phyloP scores from a whole-genome alignment of 73 alveolate species.

The Paramecium tetraurelia region DNA sequence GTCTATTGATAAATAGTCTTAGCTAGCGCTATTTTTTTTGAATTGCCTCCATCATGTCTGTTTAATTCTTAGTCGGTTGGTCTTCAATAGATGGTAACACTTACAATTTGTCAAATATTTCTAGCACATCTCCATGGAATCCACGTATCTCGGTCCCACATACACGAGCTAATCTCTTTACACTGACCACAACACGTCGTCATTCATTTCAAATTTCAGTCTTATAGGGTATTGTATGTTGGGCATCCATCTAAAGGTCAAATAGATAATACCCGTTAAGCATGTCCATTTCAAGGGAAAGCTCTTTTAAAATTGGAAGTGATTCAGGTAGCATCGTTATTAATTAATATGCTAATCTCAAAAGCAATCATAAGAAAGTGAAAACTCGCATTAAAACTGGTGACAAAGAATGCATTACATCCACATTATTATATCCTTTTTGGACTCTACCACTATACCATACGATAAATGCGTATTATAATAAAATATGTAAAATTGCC shows the following conservation, averaged over 20 bases:
- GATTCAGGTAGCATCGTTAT: slow-evolving; percentile 30
- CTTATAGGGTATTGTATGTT: slow-evolving; percentile 5
- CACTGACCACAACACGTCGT: not conserved
- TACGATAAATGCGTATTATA: not conserved
- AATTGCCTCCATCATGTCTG: slow-evolving; percentile 16
- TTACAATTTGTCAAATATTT: not conserved
- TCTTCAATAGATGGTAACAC: not conserved
- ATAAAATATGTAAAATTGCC: not conserved
- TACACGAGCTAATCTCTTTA: not conserved
- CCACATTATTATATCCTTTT: not conserved
- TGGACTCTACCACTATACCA: not conserved
- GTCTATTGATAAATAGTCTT: not conserved
- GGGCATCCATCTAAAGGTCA: slow-evolving; percentile 8
- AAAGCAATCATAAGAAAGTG: not conserved
- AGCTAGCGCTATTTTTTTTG: not conserved
- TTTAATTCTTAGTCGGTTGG: not conserved
- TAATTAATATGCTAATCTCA: not conserved
- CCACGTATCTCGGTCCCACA: not conserved
- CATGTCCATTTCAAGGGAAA: slow-evolving; percentile 5
- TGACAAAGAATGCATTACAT: not conserved
- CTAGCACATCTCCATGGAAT: not conserved
- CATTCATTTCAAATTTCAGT: not conserved
- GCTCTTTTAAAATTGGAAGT: slow-evolving; percentile 21
- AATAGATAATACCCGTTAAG: not conserved
- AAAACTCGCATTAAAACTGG: not conserved